Base-by-base conservation (phyloP, 2,329 filamentous ascomycete species). In the Fusarium dimerum region DNA sequence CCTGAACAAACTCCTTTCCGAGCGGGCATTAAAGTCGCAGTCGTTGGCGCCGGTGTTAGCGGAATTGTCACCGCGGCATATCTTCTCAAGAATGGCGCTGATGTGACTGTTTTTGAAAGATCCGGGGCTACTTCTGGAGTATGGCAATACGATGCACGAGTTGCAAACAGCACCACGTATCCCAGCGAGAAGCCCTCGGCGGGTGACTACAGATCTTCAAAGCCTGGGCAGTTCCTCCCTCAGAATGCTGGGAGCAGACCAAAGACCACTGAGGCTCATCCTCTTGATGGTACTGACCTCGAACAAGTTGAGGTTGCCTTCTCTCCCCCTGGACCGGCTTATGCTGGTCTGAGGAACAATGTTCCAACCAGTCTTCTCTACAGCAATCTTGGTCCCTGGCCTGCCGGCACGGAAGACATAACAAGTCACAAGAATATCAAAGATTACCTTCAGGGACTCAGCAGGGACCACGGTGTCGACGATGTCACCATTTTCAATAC, bases 281-380 rank as follows among this genome's bases (percentile, higher is more conserved):
- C 52, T 2, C 54, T 61, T 1, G 40, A 52, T 0, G 26, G 2
- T 0, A 10, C 44, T 3, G 40, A 62, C 6, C 11, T 17, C 0
- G 26, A 57, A 2, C 30, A 34, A 15, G 42, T 59, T 1, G 42
- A 55, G 13, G 45, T 56, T 6, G 44, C 60, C 1, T 66, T 66
- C 40, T 58, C 63, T 1, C 60, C 50, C 26, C 69, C 67, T 0
- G 69, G 68, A 1, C 72, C 91, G 77, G 74, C 82, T 79, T 71
- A 80, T 52, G 70, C 68, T 6, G 78, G 79, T 3, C 72, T 92
- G 8, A 86, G 86, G 64, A 90, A 88, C 36, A 94, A 93, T 62
- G 87, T 92, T 4, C 87, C 89, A 0, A 84, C 86, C n/a, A 76
- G 67, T 18, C 61, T 79, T 3, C 73, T 80, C 69, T 66, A 69